Percentiles rank a stretch among this genome's conserved stretches.
Conservation (phyloP, 305 asterid species). For the Solanum hybrid region DNA sequence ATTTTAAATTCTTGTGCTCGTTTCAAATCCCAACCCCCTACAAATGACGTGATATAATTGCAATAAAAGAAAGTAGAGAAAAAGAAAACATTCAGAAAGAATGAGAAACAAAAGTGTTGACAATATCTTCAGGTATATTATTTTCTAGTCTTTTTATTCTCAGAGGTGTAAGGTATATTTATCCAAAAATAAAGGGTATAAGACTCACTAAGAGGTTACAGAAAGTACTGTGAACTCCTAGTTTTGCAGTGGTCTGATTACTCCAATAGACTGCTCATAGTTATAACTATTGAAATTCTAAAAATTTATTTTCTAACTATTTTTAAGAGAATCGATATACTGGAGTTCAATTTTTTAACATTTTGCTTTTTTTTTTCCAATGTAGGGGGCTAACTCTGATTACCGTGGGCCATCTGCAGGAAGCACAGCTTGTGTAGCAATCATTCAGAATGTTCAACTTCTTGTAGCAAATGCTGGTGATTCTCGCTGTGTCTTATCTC, state of each 20-base stretch:
- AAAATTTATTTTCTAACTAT: conserved; percentile 7
- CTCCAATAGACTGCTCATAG: neutral
- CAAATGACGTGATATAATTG: neutral
- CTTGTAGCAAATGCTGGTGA: conserved; percentile 96
- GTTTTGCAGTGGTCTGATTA: neutral
- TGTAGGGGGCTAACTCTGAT: conserved; percentile 49
- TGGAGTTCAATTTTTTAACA: neutral
- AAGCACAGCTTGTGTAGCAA: conserved; percentile 88
- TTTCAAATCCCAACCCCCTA: neutral
- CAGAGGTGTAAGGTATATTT: neutral
- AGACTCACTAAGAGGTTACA: neutral
- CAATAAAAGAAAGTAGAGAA: neutral
- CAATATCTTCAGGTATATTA: neutral
- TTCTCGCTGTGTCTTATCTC: conserved; percentile 87
- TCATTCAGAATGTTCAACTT: conserved; percentile 46
- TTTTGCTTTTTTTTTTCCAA: neutral
- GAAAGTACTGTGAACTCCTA: neutral
- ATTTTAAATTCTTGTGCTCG: neutral
- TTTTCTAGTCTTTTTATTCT: neutral
- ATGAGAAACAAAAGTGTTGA: neutral
- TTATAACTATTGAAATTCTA: neutral
- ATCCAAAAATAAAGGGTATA: neutral
- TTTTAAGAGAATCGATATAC: neutral
- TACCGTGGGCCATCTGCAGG: conserved; percentile 80
- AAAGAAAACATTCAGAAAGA: neutral